Evolutionary conservation across 108 stramenopile species (phyloP).

Genomic region (Cylindrotheca fusiformis): DNA sequence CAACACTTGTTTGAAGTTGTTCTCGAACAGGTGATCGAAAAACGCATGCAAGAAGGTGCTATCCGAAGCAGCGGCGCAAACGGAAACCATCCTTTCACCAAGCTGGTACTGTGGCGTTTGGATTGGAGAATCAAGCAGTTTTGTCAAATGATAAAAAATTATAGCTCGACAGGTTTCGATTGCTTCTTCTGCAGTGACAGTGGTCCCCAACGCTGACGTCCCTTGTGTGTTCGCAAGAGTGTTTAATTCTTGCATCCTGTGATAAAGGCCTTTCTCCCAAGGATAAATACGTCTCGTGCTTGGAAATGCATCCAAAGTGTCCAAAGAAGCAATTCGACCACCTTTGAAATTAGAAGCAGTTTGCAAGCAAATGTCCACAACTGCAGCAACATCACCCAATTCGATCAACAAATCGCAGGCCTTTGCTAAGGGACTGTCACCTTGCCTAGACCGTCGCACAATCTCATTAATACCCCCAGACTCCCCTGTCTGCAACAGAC

Average conservation of each 20-base stretch:
- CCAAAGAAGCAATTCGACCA: constrained; percentile 5
- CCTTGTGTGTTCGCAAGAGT: not conserved
- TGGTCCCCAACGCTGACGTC: constrained; percentile 41
- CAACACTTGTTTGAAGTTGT: constrained; percentile 59
- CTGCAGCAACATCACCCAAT: constrained; percentile 55
- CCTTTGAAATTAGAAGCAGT: constrained; percentile 73
- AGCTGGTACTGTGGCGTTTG: constrained; percentile 23
- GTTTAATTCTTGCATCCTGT: constrained; percentile 30
- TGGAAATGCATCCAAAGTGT: not conserved
- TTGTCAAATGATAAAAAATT: constrained; percentile 64
- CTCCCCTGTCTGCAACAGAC: constrained; percentile 34
- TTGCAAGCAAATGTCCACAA: constrained; percentile 77
- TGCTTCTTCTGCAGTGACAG: constrained; percentile 66
- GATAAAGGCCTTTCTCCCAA: constrained; percentile 84
- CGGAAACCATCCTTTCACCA: constrained; percentile 61
- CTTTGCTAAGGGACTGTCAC: constrained; percentile 73
- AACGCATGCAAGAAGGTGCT: constrained; percentile 59
- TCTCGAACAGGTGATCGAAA: constrained; percentile 58
- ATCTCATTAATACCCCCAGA: constrained; percentile 43
- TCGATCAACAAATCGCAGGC: constrained; percentile 65
- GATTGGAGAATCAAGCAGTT: constrained; percentile 47
- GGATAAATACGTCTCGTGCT: constrained; percentile 20
- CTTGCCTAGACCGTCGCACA: constrained; percentile 50
- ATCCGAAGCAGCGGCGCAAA: constrained; percentile 61
- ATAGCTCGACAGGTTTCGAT: constrained; percentile 70